phyloP scores from a whole-genome alignment of 768 basidiomycete genomes.

The Leucocoprinus leucothites region DNA sequence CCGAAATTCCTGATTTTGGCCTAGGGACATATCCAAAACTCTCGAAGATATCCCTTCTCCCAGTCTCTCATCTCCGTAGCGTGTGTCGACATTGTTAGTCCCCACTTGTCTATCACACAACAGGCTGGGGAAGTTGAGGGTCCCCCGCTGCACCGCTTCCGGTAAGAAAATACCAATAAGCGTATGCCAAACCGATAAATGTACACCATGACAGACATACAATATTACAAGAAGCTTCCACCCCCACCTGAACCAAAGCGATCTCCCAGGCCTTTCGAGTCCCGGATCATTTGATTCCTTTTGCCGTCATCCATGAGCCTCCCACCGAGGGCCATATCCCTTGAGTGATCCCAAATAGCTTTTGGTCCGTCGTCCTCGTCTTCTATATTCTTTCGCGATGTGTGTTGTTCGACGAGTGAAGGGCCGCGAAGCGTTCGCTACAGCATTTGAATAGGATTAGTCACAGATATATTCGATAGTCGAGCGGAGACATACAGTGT shows the following conservation, averaged over 20 bases:
- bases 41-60: too few species aligned
- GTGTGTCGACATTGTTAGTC: too few species aligned
- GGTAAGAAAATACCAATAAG: too few species aligned
- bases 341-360: slow-evolving; percentile 87
- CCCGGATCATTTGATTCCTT: slow-evolving; percentile 72
- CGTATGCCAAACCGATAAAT: too few species aligned
- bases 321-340: slow-evolving; percentile 88
- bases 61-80: too few species aligned
- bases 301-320: slow-evolving; percentile 87
- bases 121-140: too few species aligned
- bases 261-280: slow-evolving; percentile 79
- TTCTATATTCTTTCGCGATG: slow-evolving; percentile 32
- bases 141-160: too few species aligned
- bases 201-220: neutral
- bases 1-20: too few species aligned
- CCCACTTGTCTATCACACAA: too few species aligned
- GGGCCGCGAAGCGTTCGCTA: slow-evolving; percentile 49
- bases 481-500: slow-evolving; percentile 54
- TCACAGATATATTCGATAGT: neutral
- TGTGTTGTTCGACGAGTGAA: slow-evolving; percentile 55
- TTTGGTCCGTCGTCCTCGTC: slow-evolving; percentile 49
- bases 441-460: neutral
- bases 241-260: slow-evolving; percentile 75
- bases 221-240: slow-evolving; percentile 61
- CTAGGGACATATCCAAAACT: too few species aligned